Percentiles rank a stretch among this genome's conserved stretches.
phyloP scores from a whole-genome alignment of 2,329 filamentous ascomycete species.

The Paracorniculantispora psalliotae region DNA sequence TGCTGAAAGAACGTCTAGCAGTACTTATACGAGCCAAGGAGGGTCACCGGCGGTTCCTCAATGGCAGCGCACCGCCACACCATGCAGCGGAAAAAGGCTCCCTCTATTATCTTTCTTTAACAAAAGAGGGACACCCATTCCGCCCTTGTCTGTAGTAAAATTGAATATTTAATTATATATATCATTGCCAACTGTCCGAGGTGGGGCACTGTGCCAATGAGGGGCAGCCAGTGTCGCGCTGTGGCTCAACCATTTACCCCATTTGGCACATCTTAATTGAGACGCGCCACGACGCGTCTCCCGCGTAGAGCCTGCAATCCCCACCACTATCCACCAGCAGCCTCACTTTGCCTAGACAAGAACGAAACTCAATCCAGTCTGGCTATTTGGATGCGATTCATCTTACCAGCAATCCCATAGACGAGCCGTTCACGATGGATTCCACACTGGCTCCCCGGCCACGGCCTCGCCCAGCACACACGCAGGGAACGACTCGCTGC shows the following conservation, averaged over 20 bases:
- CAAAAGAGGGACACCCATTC: too few relatives aligned
- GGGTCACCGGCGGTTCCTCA: too few relatives aligned
- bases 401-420: not conserved
- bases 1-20: too few relatives aligned
- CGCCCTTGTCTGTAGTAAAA: too few relatives aligned
- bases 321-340: not conserved
- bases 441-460: conserved; percentile 40
- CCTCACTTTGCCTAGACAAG: not conserved
- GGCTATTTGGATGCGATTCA: not conserved
- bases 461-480: conserved; percentile 67
- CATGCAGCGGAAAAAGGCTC: too few relatives aligned
- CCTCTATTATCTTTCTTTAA: too few relatives aligned
- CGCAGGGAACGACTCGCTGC: conserved; percentile 79
- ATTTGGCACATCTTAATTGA: conserved; percentile 10
- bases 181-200: not conserved
- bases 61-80: too few relatives aligned
- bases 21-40: too few relatives aligned
- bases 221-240: not conserved
- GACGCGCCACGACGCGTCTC: conserved; percentile 13
- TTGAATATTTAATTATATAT: too few relatives aligned
- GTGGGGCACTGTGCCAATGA: not conserved
- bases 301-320: conserved; percentile 2
- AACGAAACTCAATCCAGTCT: not conserved
- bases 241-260: not conserved
- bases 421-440: conserved; percentile 12